Base-by-base conservation (phyloP, 148 eudicot genomes). In the Fagopyrum homotropicum region DNA sequence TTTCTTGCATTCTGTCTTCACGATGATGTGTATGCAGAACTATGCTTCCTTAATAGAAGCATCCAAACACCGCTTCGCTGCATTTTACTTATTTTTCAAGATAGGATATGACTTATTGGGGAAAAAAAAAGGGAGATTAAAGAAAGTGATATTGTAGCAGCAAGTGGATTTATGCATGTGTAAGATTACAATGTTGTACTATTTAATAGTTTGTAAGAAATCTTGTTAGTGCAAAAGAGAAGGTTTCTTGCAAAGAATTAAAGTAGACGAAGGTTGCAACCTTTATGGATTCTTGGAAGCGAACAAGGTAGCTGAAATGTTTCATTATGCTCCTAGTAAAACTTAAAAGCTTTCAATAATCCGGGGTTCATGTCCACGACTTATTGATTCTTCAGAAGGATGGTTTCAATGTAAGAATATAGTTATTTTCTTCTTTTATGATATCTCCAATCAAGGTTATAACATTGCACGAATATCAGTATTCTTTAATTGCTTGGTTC, bases 211-310 rank as follows among this genome's bases (percentile, higher is more conserved):
- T 3, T 60, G 9, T 60, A 26, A 63, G 69, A 35, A 63, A 63
- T 26, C 70, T 64, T 64, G 79, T 63, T 82, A 96, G 99, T 96
- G 99, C 87, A 92, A 90, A 88, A 88, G 99, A 81, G 99, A 96
- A 87, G 99, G 99, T 47, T 96, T 96, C 73, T 81, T 96, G 52
- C 84, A 92, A 73, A 86, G 79, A 79, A 83, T 96, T 78, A 96
- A 92, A 83, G 94, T 84, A 22, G 97, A 96, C 70, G 99, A 96
- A 89, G 99, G 99, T 50, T 96, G 99, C 77, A 96, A 90, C 71
- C 56, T 96, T 54, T 89, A 96, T 85, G 99, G 99, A 45, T 89
- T 83, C 77, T 80, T 96, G 78, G 99, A 92, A 77, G 99, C 92
- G 35, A 96, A 96, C 85, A 92, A 90, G 79, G 98, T 96, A 66